Evolutionary conservation across 192 early-diverging fungal species (phyloP).

Genomic region (Backusella tarrabulga): DNA sequence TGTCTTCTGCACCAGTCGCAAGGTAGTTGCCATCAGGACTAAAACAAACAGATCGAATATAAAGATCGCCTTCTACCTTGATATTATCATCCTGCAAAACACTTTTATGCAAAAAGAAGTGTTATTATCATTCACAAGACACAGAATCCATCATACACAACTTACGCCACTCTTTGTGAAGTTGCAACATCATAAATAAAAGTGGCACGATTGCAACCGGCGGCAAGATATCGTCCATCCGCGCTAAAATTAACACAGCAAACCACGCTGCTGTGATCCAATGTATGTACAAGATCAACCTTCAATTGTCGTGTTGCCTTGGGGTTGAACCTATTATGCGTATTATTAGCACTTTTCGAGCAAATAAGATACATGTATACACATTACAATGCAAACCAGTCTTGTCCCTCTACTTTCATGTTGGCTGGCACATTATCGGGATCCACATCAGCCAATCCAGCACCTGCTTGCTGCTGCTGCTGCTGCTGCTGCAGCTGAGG

Average conservation of each 20-base stretch:
- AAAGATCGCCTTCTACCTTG: constrained; percentile 80
- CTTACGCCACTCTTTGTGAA: constrained; percentile 69
- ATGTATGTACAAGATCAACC: constrained; percentile 62
- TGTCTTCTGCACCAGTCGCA: constrained; percentile 96
- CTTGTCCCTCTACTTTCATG: constrained; percentile 75
- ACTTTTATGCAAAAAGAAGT: constrained; percentile 32
- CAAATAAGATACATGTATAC: background rate
- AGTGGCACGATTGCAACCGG: constrained; percentile 90
- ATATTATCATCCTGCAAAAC: constrained; percentile 73
- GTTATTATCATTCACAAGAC: too few relatives aligned
- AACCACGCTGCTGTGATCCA: constrained; percentile 78
- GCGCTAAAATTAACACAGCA: constrained; percentile 96
- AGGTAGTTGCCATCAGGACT: constrained; percentile 86
- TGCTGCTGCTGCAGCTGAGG: too few relatives aligned
- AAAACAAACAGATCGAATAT: constrained; percentile 95
- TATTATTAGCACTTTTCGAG: too few relatives aligned
- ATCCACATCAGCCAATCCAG: constrained; percentile 69
- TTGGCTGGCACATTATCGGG: constrained; percentile 72
- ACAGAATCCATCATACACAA: background rate
- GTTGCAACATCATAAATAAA: constrained; percentile 86
- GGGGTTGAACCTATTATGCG: constrained; percentile 53
- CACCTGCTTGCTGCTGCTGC: constrained; percentile 11
- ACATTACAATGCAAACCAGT: constrained; percentile 84
- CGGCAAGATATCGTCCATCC: constrained; percentile 89
- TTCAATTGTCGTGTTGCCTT: constrained; percentile 60